A percentile compares a stretch with the other conserved stretches of the same genome.
Conservation (phyloP, 2,329 filamentous ascomycete genomes). For the Paracoccidioides lutzii region DNA sequence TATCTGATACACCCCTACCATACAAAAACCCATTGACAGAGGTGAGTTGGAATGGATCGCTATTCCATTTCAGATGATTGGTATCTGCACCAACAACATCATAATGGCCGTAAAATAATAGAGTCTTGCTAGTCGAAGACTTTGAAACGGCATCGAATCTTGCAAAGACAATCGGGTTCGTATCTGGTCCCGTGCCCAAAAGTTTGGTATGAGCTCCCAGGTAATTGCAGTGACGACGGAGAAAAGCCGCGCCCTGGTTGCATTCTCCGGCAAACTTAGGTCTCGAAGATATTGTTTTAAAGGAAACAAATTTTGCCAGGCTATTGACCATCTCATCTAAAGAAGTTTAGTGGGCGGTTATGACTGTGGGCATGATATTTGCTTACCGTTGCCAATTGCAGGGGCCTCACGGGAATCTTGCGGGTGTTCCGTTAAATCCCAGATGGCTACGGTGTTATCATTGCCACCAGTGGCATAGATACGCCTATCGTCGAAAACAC, state of each 20-base stretch:
- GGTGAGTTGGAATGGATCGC: constrained; percentile 78
- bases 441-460: constrained; percentile 77
- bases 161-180: constrained; percentile 88
- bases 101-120: constrained; percentile 96
- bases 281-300: constrained; percentile 79
- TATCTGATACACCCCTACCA: constrained; percentile 90
- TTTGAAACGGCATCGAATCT: constrained; percentile 66
- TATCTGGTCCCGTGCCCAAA: constrained; percentile 64
- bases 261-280: constrained; percentile 84
- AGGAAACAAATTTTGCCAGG: constrained; percentile 75
- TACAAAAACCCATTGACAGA: constrained; percentile 89
- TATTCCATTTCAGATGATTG: constrained; percentile 68
- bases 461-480: constrained; percentile 92
- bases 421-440: constrained; percentile 57
- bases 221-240: constrained; percentile 81
- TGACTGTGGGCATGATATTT: not conserved
- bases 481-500: constrained; percentile 55
- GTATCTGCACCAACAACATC: constrained; percentile 88
- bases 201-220: constrained; percentile 83
- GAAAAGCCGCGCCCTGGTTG: constrained; percentile 77
- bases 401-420: constrained; percentile 32
- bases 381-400: constrained; percentile 45
- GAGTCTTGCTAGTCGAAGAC: constrained; percentile 59
- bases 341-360: not conserved
- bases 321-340: constrained; percentile 52